Percentiles rank a stretch among this genome's conserved stretches.
Conservation (phyloP, 768 basidiomycete species). For the Hemileccinum impolitum region DNA sequence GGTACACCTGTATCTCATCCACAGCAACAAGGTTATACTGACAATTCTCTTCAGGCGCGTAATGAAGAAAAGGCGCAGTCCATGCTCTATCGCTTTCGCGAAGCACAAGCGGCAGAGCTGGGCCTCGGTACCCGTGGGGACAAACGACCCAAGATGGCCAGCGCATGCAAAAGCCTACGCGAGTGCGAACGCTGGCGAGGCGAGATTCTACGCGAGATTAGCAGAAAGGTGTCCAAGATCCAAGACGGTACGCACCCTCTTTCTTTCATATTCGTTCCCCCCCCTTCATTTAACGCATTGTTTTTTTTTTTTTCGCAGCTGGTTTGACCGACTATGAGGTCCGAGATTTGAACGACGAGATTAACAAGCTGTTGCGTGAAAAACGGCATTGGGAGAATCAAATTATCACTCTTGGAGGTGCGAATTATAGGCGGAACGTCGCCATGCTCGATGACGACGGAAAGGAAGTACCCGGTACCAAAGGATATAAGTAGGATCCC, state of each 20-base stretch:
- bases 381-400: conserved; percentile 98
- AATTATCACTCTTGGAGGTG: conserved; percentile 92
- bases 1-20: conserved; percentile 6
- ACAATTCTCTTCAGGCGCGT: conserved; percentile 62
- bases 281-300: too few relatives aligned
- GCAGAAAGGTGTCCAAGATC: conserved; percentile 95
- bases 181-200: conserved; percentile 97
- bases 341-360: conserved; percentile 95
- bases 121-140: conserved; percentile 84
- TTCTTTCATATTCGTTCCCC: background rate
- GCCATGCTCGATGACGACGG: conserved; percentile 95
- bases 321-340: conserved; percentile 94
- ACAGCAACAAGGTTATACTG: background rate
- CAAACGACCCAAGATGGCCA: conserved; percentile 89
- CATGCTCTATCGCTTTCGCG: conserved; percentile 93
- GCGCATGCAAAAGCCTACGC: conserved; percentile 83
- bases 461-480: conserved; percentile 92
- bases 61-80: conserved; percentile 99
- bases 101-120: conserved; percentile 94
- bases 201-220: conserved; percentile 91
- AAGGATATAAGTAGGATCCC: conserved; percentile 86
- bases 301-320: conserved; percentile 49
- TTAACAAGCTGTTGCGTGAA: conserved; percentile 92
- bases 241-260: conserved; percentile 71
- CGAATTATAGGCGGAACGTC: conserved; percentile 92